Conservation (phyloP, 1,139 yeast species). For the Trichomonascaceae sp. region DNA sequence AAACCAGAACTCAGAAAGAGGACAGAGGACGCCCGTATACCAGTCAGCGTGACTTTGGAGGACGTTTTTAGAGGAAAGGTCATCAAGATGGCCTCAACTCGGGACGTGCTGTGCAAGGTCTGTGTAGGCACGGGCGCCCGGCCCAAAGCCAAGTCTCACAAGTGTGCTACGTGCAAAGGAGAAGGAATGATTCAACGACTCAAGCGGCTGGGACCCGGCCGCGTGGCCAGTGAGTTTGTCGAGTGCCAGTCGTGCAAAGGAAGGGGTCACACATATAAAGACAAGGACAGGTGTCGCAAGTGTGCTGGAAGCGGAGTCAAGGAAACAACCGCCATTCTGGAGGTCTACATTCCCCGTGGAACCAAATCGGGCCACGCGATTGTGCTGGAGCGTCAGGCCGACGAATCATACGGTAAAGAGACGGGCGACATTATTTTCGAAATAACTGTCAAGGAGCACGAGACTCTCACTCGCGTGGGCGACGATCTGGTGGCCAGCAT, state of each 20-base stretch:
- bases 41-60: conserved; percentile 52
- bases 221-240: conserved; percentile 50
- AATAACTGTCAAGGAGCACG: conserved; percentile 34
- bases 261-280: conserved; percentile 45
- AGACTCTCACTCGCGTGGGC: conserved; percentile 42
- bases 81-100: conserved; percentile 57
- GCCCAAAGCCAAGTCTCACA: conserved; percentile 39
- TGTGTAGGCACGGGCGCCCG: conserved; percentile 71
- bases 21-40: conserved; percentile 58
- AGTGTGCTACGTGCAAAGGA: conserved; percentile 65
- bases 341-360: conserved; percentile 69
- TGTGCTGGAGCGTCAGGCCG: conserved; percentile 57
- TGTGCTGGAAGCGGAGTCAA: conserved; percentile 55
- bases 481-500: conserved; percentile 52
- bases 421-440: conserved; percentile 71
- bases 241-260: conserved; percentile 66
- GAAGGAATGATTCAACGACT: conserved; percentile 50
- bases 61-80: conserved; percentile 77
- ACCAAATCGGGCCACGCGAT: conserved; percentile 47
- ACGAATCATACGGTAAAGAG: conserved; percentile 50
- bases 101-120: conserved; percentile 55
- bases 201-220: conserved; percentile 62
- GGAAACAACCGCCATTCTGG: conserved; percentile 62
- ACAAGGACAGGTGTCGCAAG: conserved; percentile 62
- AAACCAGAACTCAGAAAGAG: conserved; percentile 10